A percentile compares a stretch with the other conserved stretches of the same genome.
Evolutionary conservation across 2,329 filamentous ascomycete genomes (phyloP).

Genomic region (Tolypocladium guangdongense): DNA sequence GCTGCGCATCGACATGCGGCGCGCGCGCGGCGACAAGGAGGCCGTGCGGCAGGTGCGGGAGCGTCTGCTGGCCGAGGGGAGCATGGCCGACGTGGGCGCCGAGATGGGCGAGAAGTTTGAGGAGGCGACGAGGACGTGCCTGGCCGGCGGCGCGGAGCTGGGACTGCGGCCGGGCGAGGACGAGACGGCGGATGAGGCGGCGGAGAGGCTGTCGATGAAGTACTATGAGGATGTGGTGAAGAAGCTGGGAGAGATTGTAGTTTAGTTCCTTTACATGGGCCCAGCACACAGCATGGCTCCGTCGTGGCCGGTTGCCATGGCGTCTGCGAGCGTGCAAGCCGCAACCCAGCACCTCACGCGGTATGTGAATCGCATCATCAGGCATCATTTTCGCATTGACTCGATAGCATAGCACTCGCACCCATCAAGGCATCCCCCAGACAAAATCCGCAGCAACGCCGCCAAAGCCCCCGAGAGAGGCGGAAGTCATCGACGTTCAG

Average conservation of each 20-base stretch:
- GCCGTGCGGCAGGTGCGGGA: conserved; percentile 24
- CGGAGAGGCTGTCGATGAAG: conserved; percentile 25
- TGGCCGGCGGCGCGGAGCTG: conserved; percentile 24
- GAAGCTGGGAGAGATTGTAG: conserved; percentile 23
- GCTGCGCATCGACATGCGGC: conserved; percentile 25
- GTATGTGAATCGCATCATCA: not conserved
- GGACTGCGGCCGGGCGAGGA: conserved; percentile 25
- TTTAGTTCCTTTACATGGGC: conserved; percentile 10
- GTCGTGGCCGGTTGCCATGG: too few relatives aligned
- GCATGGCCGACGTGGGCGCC: conserved; percentile 22
- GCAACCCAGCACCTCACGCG: not conserved
- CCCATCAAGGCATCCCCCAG: not conserved
- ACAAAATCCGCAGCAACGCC: not conserved
- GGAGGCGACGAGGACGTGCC: conserved; percentile 23
- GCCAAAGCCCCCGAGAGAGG: not conserved
- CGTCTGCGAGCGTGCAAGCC: too few relatives aligned
- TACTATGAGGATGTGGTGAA: conserved; percentile 36
- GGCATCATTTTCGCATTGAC: not conserved
- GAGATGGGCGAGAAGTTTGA: conserved; percentile 30
- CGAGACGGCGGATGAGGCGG: conserved; percentile 29
- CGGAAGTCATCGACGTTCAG: not conserved
- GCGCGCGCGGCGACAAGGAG: conserved; percentile 23
- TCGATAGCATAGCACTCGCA: not conserved
- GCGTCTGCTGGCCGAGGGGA: conserved; percentile 17
- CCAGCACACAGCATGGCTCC: too few relatives aligned